Conservation (phyloP, 1,139 yeast species). For the Taiozyma sp. region DNA sequence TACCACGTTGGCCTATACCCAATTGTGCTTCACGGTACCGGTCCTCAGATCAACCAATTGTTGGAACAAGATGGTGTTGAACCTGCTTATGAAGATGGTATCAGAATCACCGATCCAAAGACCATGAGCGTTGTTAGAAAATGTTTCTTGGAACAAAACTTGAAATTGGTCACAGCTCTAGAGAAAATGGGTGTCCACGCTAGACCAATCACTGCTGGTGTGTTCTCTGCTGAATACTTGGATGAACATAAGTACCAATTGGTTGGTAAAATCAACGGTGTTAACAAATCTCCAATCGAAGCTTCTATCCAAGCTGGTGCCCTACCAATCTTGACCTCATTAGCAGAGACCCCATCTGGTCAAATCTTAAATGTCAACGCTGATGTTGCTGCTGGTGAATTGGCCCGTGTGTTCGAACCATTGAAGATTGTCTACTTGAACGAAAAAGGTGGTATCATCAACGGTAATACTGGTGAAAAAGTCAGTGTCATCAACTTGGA, state of each 20-base stretch:
- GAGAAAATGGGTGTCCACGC: slow-evolving; percentile 97
- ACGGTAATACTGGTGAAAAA: slow-evolving; percentile 89
- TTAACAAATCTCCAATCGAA: slow-evolving; percentile 87
- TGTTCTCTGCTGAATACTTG: slow-evolving; percentile 87
- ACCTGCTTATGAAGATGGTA: slow-evolving; percentile 95
- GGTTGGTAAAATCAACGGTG: slow-evolving; percentile 86
- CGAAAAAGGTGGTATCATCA: slow-evolving; percentile 96
- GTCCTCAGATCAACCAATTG: slow-evolving; percentile 95
- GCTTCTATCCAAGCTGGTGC: slow-evolving; percentile 97
- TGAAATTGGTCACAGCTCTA: slow-evolving; percentile 90
- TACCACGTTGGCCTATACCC: slow-evolving; percentile 98
- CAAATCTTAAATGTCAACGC: slow-evolving; percentile 97
- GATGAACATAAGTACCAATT: slow-evolving; percentile 88
- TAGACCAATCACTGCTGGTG: slow-evolving; percentile 98
- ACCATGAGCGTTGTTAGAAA: slow-evolving; percentile 96
- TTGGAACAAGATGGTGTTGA: slow-evolving; percentile 93
- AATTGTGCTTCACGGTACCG: slow-evolving; percentile 95
- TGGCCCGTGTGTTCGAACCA: slow-evolving; percentile 96
- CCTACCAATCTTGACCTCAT: slow-evolving; percentile 89
- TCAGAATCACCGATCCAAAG: slow-evolving; percentile 89
- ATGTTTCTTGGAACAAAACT: slow-evolving; percentile 92
- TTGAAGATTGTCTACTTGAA: slow-evolving; percentile 92
- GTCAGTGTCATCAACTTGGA: slow-evolving; percentile 88
- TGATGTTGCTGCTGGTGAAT: slow-evolving; percentile 97
- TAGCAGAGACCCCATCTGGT: slow-evolving; percentile 95